Base-by-base conservation (phyloP, 495 filamentous ascomycete genomes). In the Parmelia sp. region DNA sequence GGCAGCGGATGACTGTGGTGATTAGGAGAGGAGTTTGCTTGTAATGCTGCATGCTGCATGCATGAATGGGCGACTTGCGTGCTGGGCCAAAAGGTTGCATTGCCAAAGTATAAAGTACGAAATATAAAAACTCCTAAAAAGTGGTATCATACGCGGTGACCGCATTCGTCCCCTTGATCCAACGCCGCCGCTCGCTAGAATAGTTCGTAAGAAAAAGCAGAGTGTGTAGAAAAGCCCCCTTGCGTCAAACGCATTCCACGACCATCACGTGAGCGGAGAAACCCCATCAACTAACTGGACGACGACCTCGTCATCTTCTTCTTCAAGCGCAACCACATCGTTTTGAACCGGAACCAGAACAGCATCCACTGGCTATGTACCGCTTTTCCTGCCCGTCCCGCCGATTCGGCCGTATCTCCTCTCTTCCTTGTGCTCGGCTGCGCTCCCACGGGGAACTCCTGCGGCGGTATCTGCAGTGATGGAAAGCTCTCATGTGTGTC, bases 331-430 rank as follows among this genome's bases (percentile, higher is more conserved):
- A 71, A 58, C 63, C 58, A 70, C 61, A 66, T 58, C 1, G 70
- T 71, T 63, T 65, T 70, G 42, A 70, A 44, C 27, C 65, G 51
- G 35, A 70, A 70, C 65, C 68, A 68, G 25, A 71, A 70, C 3
- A 71, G 33, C 3, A 57, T 44, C 70, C 70, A 71, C 15, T 66
- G 65, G 27, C 64, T 71, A 25, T 61, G 56, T 53, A 59, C 63
- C 27, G 63, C 69, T 55, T 71, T 71, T 5, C 64, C 65, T 15
- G 63, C 69, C 61, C 70, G 69, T 1, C 64, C 65, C 10, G 69
- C 64, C 11, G 45, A 60, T 10, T 45, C 58, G 4, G 49, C 49
- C 36, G 63, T 61, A 14, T 58, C 55, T 2, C 58, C 51, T 10
- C 53, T 58, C 44, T 56, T 60, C 21, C 65, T n/a, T 36, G 33